Percentiles rank a stretch among this genome's conserved stretches.
Evolutionary conservation across 2,329 filamentous ascomycete species (phyloP).

Genomic region (Capronia americana): DNA sequence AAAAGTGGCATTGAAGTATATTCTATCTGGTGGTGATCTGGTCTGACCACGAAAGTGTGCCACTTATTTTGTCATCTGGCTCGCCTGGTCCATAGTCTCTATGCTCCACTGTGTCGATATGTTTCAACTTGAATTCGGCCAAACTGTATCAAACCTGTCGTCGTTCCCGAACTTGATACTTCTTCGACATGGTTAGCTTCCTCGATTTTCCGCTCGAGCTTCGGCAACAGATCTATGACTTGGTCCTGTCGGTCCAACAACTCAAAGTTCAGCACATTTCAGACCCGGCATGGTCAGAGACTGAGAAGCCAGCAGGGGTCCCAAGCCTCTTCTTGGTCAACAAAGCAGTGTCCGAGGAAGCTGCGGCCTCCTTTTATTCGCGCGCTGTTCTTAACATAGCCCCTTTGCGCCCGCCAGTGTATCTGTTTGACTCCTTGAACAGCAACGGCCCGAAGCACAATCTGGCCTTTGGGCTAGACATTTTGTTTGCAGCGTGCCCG

Average conservation of each 20-base stretch:
- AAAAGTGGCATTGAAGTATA: too few species aligned
- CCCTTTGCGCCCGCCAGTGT: slow-evolving; percentile 18
- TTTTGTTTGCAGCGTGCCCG: slow-evolving; percentile 16
- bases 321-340: slow-evolving; percentile 26
- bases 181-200: slow-evolving; percentile 10
- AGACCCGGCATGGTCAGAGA: slow-evolving; percentile 19
- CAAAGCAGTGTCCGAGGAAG: slow-evolving; percentile 28
- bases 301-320: slow-evolving; percentile 19
- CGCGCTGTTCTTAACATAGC: slow-evolving; percentile 29
- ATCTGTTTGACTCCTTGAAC: slow-evolving; percentile 12
- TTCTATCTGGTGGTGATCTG: too few species aligned
- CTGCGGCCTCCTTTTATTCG: slow-evolving; percentile 27
- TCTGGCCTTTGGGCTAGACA: slow-evolving; percentile 16
- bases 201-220: slow-evolving; percentile 28
- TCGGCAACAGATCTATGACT: slow-evolving; percentile 26
- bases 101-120: background rate
- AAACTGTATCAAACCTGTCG: background rate
- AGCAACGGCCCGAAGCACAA: slow-evolving; percentile 17
- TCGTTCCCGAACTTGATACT: background rate
- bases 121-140: background rate
- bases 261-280: slow-evolving; percentile 27
- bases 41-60: too few species aligned
- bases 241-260: slow-evolving; percentile 21
- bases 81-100: background rate
- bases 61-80: too few species aligned